These are phyloP conservation scores for Paraconiothyrium sp. DNA, from an alignment of 2,329 filamentous ascomycete species.

Conservation along the genomic window DNA sequence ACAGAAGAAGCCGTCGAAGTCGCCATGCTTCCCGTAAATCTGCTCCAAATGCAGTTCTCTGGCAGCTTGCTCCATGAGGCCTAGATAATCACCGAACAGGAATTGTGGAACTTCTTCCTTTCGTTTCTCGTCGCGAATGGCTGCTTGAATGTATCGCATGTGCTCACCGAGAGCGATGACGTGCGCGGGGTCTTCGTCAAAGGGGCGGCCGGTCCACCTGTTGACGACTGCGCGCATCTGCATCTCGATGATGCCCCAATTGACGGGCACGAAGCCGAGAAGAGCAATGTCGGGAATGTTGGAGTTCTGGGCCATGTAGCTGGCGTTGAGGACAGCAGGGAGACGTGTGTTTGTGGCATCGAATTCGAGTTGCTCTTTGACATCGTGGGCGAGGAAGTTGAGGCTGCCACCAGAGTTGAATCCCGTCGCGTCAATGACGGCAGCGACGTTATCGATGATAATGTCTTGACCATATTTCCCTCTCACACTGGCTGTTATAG, in stretches of 20 bases:
- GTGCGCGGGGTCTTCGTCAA: constrained; percentile 24
- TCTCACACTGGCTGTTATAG: constrained; percentile 8
- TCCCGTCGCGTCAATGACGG: constrained; percentile 76
- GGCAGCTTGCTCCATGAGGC: constrained; percentile 76
- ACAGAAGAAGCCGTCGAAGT: constrained; percentile 60
- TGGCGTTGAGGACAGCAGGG: constrained; percentile 56
- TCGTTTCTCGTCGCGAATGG: constrained; percentile 38
- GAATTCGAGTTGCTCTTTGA: constrained; percentile 66
- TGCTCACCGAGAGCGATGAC: constrained; percentile 45
- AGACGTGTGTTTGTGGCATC: constrained; percentile 59
- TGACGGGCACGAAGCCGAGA: constrained; percentile 79
- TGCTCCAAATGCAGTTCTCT: constrained; percentile 62
- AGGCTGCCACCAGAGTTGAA: constrained; percentile 70
- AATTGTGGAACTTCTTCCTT: constrained; percentile 68
- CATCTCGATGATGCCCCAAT: constrained; percentile 88
- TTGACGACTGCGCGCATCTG: constrained; percentile 73
- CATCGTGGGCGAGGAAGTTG: constrained; percentile 66
- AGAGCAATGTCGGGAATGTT: constrained; percentile 74
- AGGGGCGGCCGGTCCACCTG: constrained; percentile 16
- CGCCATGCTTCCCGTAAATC: constrained; percentile 40
- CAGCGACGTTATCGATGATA: constrained; percentile 65
- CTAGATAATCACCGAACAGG: constrained; percentile 81
- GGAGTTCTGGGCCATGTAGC: constrained; percentile 55
- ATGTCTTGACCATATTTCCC: constrained; percentile 9
- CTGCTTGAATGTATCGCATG: constrained; percentile 34